A percentile compares a stretch with the other conserved stretches of the same genome.
Evolutionary conservation across 2,329 filamentous ascomycete species (phyloP).

Genomic region (Lecanicillium sp.): DNA sequence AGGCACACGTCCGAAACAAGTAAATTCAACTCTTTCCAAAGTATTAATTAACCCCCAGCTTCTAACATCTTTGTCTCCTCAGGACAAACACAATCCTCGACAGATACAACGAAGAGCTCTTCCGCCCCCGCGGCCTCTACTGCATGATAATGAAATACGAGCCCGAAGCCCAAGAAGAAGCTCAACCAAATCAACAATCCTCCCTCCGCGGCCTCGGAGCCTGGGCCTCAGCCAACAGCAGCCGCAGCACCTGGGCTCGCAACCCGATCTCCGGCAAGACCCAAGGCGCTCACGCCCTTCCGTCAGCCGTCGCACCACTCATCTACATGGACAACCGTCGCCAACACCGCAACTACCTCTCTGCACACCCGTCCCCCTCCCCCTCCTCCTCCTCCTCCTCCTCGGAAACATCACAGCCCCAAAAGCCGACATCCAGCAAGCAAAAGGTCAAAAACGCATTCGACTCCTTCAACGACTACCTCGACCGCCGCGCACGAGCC

Average conservation of each 20-base stretch:
- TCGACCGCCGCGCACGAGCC: slow-evolving; percentile 9
- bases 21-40: neutral
- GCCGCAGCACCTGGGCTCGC: slow-evolving; percentile 3
- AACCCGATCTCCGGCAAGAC: slow-evolving; percentile 8
- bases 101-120: slow-evolving; percentile 9
- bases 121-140: slow-evolving; percentile 9
- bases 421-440: slow-evolving; percentile 3
- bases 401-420: neutral
- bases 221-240: neutral
- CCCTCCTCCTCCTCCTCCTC: slow-evolving; percentile 1
- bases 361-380: neutral
- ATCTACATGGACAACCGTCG: slow-evolving; percentile 9
- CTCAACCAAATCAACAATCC: neutral
- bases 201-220: slow-evolving; percentile 2
- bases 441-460: slow-evolving; percentile 8
- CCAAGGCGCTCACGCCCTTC: slow-evolving; percentile 6
- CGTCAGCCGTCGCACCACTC: slow-evolving; percentile 6
- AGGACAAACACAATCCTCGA: slow-evolving; percentile 9
- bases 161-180: slow-evolving; percentile 1
- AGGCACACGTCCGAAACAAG: slow-evolving; percentile 9
- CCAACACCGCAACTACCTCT: slow-evolving; percentile 7
- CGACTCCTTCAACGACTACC: slow-evolving; percentile 10
- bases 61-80: neutral
- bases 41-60: neutral
- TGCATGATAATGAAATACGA: slow-evolving; percentile 12